These are phyloP conservation scores for Boletus edulis DNA, from an alignment of 768 basidiomycete species.

Conservation along the genomic window DNA sequence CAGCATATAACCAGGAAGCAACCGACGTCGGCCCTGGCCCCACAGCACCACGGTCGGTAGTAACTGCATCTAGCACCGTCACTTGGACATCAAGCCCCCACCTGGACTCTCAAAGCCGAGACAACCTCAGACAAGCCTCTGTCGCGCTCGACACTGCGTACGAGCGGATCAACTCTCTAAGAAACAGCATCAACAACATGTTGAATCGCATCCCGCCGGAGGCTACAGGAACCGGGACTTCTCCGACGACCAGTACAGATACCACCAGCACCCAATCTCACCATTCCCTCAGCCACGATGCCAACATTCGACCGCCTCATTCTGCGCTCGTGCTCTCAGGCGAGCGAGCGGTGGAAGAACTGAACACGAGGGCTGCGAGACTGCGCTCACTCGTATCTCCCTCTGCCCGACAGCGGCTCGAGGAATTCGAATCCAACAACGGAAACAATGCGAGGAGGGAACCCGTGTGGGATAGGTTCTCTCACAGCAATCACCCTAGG, in stretches of 20 bases:
- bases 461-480: constrained; percentile 19
- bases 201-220: constrained; percentile 39
- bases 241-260: constrained; percentile 1
- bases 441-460: constrained; percentile 13
- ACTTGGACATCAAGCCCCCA: constrained; percentile 12
- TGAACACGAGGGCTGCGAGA: constrained; percentile 28
- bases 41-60: constrained; percentile 4
- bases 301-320: constrained; percentile 29
- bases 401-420: constrained; percentile 32
- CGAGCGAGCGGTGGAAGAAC: constrained; percentile 23
- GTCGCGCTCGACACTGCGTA: constrained; percentile 54
- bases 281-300: constrained; percentile 15
- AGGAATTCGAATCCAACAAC: constrained; percentile 27
- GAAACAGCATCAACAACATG: constrained; percentile 48
- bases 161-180: constrained; percentile 52
- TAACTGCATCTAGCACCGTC: constrained; percentile 4
- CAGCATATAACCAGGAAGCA: constrained; percentile 13
- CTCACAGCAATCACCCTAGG: constrained; percentile 17
- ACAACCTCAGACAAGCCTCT: constrained; percentile 48
- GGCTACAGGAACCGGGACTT: constrained; percentile 8
- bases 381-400: constrained; percentile 30
- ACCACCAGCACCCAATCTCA: constrained; percentile 6
- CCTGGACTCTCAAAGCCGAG: constrained; percentile 29
- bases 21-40: constrained; percentile 3
- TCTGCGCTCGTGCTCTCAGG: constrained; percentile 31